Base-by-base conservation (phyloP, 179 eudicot species). In the Beta corolliflora region DNA sequence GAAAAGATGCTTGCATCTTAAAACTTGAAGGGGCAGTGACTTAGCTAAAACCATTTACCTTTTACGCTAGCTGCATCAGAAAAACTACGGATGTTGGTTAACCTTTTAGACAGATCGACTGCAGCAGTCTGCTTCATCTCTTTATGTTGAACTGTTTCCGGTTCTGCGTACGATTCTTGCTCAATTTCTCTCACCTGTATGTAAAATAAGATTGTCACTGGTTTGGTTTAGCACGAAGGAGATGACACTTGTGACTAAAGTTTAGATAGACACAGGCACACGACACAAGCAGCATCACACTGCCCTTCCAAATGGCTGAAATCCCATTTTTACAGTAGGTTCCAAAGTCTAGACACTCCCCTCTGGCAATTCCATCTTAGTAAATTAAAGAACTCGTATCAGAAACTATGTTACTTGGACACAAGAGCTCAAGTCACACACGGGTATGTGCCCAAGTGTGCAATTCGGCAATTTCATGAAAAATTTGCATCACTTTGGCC, bases 111-210 rank as follows among this genome's bases (percentile, higher is more conserved):
- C 31, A 95, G 89, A 84, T 91, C 95, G 60, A 88, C 83, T 53
- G 97, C 99, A 83, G 95, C 92, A 69, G 97, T 88, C 82, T 93
- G 98, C 84, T 88, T 95, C 59, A 85, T 84, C 48, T 89, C 98
- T 86, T 85, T 93, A 74, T 91, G 92, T 80, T 87, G 89, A 81
- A 71, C 86, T 2, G 87, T 72, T 76, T 89, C 93, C 41, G 89
- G 84, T 87, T 94, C 92, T 53, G 82, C 82, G 80, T 75, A 77
- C 19, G 79, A 87, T 82, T 95, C 98, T 80, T 73, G 88, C 88
- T 93, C 86, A 83, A 95, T 92, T 85, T 95, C 98, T 81, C 90
- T 91, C 54, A 95, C 97, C 99, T 95, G 80, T 13, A 50, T 45
- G 44, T 29, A 52, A 67, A 29, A 41, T 56, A 80, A 48, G 19